These are phyloP conservation scores for Selaginella tamariscina DNA, from an alignment of 75 land plant genomes.

Conservation along the genomic window DNA sequence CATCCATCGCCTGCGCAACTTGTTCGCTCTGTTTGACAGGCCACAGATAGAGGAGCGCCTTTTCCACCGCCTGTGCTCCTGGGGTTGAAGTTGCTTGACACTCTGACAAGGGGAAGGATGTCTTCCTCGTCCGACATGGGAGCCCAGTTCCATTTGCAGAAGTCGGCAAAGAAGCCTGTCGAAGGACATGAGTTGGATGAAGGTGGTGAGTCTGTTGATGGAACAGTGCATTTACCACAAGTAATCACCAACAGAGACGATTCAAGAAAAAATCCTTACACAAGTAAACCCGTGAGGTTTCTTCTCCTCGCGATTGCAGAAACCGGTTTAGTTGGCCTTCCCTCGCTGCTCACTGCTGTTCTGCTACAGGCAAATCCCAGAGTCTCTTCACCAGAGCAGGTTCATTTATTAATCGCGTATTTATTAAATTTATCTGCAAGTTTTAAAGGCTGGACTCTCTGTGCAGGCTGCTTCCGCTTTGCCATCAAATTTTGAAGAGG, in stretches of 20 bases:
- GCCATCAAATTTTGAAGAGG: conserved; percentile 93
- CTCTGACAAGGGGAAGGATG: conserved; percentile 31
- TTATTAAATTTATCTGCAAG: background rate
- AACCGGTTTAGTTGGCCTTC: conserved; percentile 78
- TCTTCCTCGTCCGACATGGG: background rate
- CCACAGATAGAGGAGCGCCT: conserved; percentile 84
- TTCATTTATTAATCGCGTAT: no score
- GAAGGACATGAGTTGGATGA: background rate
- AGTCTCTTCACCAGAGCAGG: conserved; percentile 63
- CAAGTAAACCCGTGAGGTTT: conserved; percentile 19
- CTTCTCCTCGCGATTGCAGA: conserved; percentile 63
- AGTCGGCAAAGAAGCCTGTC: background rate
- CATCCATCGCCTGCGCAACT: conserved; percentile 70
- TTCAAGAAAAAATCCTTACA: background rate
- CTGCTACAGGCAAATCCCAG: conserved; percentile 73
- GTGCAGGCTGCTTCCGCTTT: conserved; percentile 37
- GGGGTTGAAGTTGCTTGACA: conserved; percentile 49
- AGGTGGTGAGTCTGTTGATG: background rate
- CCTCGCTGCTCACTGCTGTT: conserved; percentile 73
- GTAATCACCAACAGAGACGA: background rate
- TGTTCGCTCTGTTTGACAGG: conserved; percentile 81
- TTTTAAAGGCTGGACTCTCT: background rate
- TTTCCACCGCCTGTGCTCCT: conserved; percentile 74
- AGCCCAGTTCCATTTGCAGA: background rate
- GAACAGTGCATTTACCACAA: background rate